phyloP scores from a whole-genome alignment of 208 protist genomes.

The Trypanosomatidae sp. region DNA sequence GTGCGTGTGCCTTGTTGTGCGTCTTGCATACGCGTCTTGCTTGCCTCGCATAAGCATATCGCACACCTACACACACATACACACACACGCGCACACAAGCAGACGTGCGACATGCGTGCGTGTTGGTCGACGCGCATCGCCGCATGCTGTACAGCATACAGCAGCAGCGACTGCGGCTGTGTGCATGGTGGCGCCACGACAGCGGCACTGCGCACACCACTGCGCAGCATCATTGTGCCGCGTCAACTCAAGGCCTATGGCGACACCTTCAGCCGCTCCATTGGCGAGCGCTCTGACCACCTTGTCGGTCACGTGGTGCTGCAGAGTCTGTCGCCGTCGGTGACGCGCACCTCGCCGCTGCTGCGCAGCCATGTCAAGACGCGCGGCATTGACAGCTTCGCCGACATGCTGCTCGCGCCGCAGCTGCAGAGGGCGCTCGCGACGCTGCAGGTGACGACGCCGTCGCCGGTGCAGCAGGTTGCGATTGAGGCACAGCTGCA shows the following conservation, averaged over 20 bases:
- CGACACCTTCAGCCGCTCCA: conserved; percentile 48
- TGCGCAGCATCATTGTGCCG: conserved; percentile 45
- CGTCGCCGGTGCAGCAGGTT: conserved; percentile 73
- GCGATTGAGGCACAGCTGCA: conserved; percentile 61
- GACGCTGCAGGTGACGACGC: conserved; percentile 28
- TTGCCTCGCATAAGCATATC: too few species aligned
- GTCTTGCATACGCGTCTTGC: too few species aligned
- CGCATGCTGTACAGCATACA: too few species aligned
- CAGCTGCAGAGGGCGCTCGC: conserved; percentile 24
- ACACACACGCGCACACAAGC: too few species aligned
- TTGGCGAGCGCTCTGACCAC: conserved; percentile 53
- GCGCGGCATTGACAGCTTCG: conserved; percentile 39
- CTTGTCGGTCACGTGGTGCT: conserved; percentile 35
- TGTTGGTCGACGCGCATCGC: too few species aligned
- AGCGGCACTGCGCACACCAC: conserved; percentile 5
- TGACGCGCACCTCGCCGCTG: conserved; percentile 24
- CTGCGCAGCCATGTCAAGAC: conserved; percentile 49
- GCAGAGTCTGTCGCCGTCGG: conserved; percentile 47
- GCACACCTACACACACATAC: too few species aligned
- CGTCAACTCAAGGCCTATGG: conserved; percentile 71
- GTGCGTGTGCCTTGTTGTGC: too few species aligned
- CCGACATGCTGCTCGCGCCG: conserved; percentile 34
- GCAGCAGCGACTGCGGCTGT: too few species aligned
- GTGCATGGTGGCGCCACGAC: too few species aligned
- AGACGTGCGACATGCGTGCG: too few species aligned